phyloP scores from a whole-genome alignment of 352 stramenopile genomes.

The Pythium utonaiense region DNA sequence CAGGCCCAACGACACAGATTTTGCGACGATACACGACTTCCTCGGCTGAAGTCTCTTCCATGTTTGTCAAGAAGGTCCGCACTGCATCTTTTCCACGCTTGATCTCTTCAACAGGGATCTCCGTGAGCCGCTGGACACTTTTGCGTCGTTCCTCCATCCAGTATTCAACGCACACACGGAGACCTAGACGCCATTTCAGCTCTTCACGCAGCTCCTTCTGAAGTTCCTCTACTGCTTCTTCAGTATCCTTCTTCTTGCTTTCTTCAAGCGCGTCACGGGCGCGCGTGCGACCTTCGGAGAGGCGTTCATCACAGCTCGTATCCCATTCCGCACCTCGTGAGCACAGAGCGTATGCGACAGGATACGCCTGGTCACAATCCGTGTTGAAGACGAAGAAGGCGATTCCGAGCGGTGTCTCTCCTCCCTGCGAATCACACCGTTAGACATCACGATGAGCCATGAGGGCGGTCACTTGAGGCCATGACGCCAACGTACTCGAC shows the following conservation, averaged over 20 bases:
- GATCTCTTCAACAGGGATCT: constrained; percentile 21
- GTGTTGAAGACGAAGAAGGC: constrained; percentile 18
- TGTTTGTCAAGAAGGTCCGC: constrained; percentile 15
- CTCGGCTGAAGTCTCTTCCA: constrained; percentile 1
- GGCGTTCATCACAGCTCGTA: constrained; percentile 13
- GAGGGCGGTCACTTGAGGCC: background rate
- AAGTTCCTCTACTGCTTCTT: constrained; percentile 3
- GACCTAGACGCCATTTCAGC: constrained; percentile 11
- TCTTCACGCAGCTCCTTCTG: constrained; percentile 9
- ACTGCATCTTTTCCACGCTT: constrained; percentile 12
- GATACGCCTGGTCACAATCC: constrained; percentile 12
- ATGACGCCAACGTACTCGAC: background rate
- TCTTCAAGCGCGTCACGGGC: background rate
- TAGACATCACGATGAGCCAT: background rate
- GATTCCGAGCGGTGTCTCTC: constrained; percentile 5
- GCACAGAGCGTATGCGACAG: constrained; percentile 6
- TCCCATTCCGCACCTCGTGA: constrained; percentile 15
- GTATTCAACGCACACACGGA: constrained; percentile 8
- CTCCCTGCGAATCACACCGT: background rate
- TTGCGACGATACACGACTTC: constrained; percentile 26
- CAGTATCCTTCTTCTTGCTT: background rate
- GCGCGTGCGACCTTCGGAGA: constrained; percentile 1
- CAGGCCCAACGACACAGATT: constrained; percentile 30
- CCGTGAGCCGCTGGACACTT: constrained; percentile 9
- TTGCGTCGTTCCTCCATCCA: constrained; percentile 5